Percentiles rank a stretch among this genome's conserved stretches.
These are phyloP conservation scores for Chloranthus sessilifolius DNA, from an alignment of 164 flowering plant species.

Conservation along the genomic window DNA sequence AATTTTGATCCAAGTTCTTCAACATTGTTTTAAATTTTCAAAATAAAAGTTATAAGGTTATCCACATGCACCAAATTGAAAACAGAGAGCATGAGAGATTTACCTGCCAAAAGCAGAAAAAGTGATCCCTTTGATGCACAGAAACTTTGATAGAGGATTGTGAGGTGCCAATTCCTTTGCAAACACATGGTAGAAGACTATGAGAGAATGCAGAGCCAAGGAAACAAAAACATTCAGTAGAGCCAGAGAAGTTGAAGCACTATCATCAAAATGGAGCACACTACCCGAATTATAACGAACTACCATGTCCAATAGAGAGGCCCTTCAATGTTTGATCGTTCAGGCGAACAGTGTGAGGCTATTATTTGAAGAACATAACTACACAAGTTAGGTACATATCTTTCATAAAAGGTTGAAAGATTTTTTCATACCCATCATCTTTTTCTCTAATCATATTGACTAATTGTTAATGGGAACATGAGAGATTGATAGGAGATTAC, in stretches of 20 bases:
- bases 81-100: neutral
- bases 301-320: constrained; percentile 95
- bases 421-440: no score
- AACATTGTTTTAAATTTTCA: no score
- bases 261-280: constrained; percentile 86
- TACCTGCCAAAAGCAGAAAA: constrained; percentile 99
- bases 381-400: no score
- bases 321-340: constrained; percentile 62
- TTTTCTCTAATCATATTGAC: no score
- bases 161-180: constrained; percentile 93
- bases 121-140: constrained; percentile 94
- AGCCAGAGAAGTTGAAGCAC: constrained; percentile 61
- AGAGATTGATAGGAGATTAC: no score
- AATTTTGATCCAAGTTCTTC: no score
- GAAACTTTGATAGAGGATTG: constrained; percentile 86
- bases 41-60: no score
- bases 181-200: constrained; percentile 85
- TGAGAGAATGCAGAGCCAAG: constrained; percentile 82
- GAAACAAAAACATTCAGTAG: constrained; percentile 82
- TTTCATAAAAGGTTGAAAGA: no score
- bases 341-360: constrained; percentile 73
- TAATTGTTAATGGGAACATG: no score
- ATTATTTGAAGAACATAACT: constrained; percentile 35
- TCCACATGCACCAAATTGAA: neutral
- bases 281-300: constrained; percentile 81